These are phyloP conservation scores for Mariannaea sp. DNA, from an alignment of 2,329 filamentous ascomycete species.

Conservation along the genomic window DNA sequence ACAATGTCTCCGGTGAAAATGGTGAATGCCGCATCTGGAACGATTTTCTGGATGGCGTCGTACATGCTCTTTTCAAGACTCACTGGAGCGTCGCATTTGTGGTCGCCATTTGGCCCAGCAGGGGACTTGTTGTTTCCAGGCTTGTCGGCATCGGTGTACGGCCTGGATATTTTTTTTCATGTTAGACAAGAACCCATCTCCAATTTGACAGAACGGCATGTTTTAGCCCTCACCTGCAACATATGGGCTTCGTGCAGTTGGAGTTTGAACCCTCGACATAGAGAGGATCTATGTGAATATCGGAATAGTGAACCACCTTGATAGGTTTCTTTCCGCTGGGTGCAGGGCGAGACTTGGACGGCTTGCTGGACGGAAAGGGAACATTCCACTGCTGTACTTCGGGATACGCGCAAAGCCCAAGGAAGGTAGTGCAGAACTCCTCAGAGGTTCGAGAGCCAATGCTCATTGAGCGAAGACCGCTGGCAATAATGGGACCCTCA, in stretches of 20 bases:
- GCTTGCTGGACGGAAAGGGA: conserved; percentile 50
- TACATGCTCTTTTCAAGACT: conserved; percentile 61
- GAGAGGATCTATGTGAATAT: conserved; percentile 62
- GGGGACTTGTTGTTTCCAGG: conserved; percentile 55
- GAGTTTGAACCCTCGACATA: conserved; percentile 59
- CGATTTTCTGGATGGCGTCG: conserved; percentile 52
- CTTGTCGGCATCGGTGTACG: conserved; percentile 52
- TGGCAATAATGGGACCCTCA: conserved; percentile 59
- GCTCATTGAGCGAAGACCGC: conserved; percentile 52
- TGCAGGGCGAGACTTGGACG: conserved; percentile 42
- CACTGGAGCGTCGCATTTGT: conserved; percentile 57
- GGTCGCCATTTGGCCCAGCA: conserved; percentile 57
- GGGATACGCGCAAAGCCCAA: conserved; percentile 59
- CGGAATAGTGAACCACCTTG: conserved; percentile 63
- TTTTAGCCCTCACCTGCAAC: conserved; percentile 53
- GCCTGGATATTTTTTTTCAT: conserved; percentile 40
- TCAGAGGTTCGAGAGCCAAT: conserved; percentile 55
- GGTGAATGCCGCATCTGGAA: conserved; percentile 55
- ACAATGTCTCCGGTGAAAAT: conserved; percentile 65
- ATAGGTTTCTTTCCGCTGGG: conserved; percentile 53
- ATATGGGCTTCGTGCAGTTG: conserved; percentile 63
- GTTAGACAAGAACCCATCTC: too few relatives aligned
- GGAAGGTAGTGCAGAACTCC: conserved; percentile 56
- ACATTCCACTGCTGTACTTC: conserved; percentile 49
- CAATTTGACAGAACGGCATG: too few relatives aligned